These are phyloP conservation scores for Beauveria sp. DNA, from an alignment of 2,329 filamentous ascomycete species.

Conservation along the genomic window DNA sequence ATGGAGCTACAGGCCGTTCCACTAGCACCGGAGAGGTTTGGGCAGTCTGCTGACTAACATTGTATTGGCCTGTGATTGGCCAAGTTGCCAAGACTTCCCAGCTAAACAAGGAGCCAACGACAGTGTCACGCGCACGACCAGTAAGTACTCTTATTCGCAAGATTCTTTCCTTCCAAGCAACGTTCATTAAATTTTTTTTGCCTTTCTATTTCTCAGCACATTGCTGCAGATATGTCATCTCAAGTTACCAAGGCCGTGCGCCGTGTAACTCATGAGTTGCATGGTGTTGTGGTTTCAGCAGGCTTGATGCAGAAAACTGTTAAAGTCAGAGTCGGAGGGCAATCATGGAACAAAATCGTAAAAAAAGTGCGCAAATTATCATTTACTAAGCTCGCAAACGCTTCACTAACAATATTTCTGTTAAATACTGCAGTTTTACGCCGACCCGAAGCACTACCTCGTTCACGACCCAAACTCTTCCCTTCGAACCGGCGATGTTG, in stretches of 20 bases:
- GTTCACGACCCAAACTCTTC: slow-evolving; percentile 74
- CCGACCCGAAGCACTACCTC: slow-evolving; percentile 55
- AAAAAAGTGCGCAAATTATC: slow-evolving; percentile 51
- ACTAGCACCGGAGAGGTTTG: neutral
- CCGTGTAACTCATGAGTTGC: slow-evolving; percentile 42
- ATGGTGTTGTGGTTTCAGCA: slow-evolving; percentile 68
- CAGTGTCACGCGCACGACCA: neutral
- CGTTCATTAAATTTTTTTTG: neutral
- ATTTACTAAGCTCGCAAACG: neutral
- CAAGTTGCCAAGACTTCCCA: neutral
- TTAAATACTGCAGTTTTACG: slow-evolving; percentile 39
- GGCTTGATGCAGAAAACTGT: slow-evolving; percentile 73
- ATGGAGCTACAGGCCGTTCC: neutral
- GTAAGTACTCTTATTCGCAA: neutral
- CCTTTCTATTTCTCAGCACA: too few relatives aligned
- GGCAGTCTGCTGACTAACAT: slow-evolving; percentile 2
- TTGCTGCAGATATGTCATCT: slow-evolving; percentile 27
- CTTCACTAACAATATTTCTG: neutral
- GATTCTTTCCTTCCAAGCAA: neutral
- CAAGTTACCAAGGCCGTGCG: slow-evolving; percentile 34
- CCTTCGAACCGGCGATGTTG: slow-evolving; percentile 65
- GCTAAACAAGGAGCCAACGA: neutral
- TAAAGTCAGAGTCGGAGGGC: slow-evolving; percentile 64
- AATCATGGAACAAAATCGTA: slow-evolving; percentile 64
- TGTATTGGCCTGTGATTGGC: neutral